These are phyloP conservation scores for Fagus sylvatica DNA, from an alignment of 306 rosid species.

Conservation along the genomic window DNA sequence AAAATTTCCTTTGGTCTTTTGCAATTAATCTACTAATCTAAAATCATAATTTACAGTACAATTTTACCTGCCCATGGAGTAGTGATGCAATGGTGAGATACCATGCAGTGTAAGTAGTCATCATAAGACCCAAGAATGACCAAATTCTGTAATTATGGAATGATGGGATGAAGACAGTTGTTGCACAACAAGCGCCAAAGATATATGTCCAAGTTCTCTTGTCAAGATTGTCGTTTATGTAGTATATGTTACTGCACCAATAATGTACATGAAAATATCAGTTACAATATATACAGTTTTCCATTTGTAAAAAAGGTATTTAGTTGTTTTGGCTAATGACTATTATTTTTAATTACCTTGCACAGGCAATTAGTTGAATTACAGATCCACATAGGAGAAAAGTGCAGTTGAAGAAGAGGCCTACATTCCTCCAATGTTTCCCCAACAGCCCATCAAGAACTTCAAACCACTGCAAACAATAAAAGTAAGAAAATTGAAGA, in stretches of 20 bases:
- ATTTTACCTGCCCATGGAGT: slow-evolving; percentile 78
- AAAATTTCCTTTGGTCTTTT: not conserved
- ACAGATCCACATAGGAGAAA: slow-evolving; percentile 98
- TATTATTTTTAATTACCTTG: slow-evolving; percentile 51
- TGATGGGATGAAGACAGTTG: slow-evolving; percentile 94
- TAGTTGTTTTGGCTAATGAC: slow-evolving; percentile 2
- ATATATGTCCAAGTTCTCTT: slow-evolving; percentile 99
- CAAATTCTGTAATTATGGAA: slow-evolving; percentile 95
- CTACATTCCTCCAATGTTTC: slow-evolving; percentile 87
- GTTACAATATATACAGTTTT: not conserved
- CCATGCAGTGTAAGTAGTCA: slow-evolving; percentile 98
- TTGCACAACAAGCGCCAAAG: slow-evolving; percentile 98
- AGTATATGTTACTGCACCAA: slow-evolving; percentile 77
- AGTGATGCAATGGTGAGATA: slow-evolving; percentile 94
- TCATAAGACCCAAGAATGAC: slow-evolving; percentile 90
- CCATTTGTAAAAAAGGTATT: not conserved
- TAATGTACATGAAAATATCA: not conserved
- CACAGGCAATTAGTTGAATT: slow-evolving; percentile 95
- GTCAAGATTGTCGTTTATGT: slow-evolving; percentile 97
- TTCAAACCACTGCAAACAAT: slow-evolving; percentile 81
- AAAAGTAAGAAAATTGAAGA: slow-evolving; percentile 13
- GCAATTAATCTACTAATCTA: not conserved
- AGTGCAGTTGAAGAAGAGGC: slow-evolving; percentile 94
- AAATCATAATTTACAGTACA: not conserved
- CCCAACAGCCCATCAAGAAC: slow-evolving; percentile 97